These are phyloP conservation scores for Aaosphaeria pasadenensis DNA, from an alignment of 2,329 filamentous ascomycete genomes.

Conservation along the genomic window DNA sequence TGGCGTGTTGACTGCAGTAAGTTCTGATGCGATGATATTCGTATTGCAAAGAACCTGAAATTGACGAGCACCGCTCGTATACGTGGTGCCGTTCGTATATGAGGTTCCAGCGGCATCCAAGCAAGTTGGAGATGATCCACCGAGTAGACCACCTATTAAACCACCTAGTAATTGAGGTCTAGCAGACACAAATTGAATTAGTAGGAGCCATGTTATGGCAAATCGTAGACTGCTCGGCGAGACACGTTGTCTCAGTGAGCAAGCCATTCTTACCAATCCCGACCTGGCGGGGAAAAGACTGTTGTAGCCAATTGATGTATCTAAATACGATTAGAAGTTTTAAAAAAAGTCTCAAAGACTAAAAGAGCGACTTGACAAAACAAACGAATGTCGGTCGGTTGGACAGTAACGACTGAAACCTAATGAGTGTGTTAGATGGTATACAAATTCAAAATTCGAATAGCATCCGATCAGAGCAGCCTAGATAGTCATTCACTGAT, in stretches of 20 bases:
- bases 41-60: slow-evolving; percentile 9
- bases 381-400: too few relatives aligned
- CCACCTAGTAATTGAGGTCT: slow-evolving; percentile 4
- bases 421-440: too few relatives aligned
- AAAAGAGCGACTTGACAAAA: background rate
- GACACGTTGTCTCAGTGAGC: background rate
- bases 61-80: slow-evolving; percentile 1
- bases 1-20: background rate
- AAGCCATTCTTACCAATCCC: background rate
- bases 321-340: background rate
- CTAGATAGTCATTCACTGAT: too few relatives aligned
- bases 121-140: slow-evolving; percentile 2
- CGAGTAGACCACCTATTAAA: background rate
- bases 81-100: slow-evolving; percentile 7
- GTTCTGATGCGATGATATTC: slow-evolving; percentile 4
- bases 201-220: slow-evolving; percentile 1
- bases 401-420: too few relatives aligned
- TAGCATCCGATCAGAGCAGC: too few relatives aligned
- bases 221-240: background rate
- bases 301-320: background rate
- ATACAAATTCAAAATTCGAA: too few relatives aligned
- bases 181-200: background rate
- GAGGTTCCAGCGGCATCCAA: slow-evolving; percentile 7
- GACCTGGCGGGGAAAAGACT: background rate
- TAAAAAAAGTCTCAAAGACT: background rate